Percentiles rank a stretch among this genome's conserved stretches.
Evolutionary conservation across 169 alveolate species (phyloP).

Genomic region (Plasmodium vinckei): DNA sequence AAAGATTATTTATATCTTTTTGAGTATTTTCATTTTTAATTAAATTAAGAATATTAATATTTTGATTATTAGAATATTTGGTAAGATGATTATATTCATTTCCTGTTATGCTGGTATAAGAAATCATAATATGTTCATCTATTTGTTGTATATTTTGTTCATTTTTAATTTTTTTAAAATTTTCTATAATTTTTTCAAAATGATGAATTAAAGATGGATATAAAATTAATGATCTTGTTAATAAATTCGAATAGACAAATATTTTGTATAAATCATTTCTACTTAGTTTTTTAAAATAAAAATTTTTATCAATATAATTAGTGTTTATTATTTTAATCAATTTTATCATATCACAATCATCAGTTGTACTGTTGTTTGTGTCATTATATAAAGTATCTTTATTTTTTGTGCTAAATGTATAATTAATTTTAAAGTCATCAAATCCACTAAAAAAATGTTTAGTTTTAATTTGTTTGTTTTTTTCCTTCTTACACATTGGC

Average conservation of each 20-base stretch:
- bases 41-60: background rate
- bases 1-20: background rate
- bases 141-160: constrained; percentile 11
- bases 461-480: constrained; percentile 6
- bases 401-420: constrained; percentile 29
- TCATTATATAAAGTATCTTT: constrained; percentile 8
- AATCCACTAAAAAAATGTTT: constrained; percentile 28
- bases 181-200: constrained; percentile 59
- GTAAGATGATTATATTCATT: constrained; percentile 6
- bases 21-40: constrained; percentile 14
- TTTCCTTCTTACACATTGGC: constrained; percentile 26
- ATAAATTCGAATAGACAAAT: constrained; percentile 68
- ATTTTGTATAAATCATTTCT: constrained; percentile 46
- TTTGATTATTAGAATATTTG: background rate
- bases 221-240: constrained; percentile 60
- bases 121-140: constrained; percentile 36
- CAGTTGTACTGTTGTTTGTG: background rate
- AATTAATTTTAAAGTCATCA: constrained; percentile 73
- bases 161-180: constrained; percentile 51
- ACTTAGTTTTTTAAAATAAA: constrained; percentile 62
- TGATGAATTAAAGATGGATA: constrained; percentile 63
- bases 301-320: constrained; percentile 35
- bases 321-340: constrained; percentile 55
- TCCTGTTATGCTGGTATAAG: constrained; percentile 1
- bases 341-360: constrained; percentile 41